These are phyloP conservation scores for Carpinus fangiana DNA, from an alignment of 306 rosid genomes.

Conservation along the genomic window DNA sequence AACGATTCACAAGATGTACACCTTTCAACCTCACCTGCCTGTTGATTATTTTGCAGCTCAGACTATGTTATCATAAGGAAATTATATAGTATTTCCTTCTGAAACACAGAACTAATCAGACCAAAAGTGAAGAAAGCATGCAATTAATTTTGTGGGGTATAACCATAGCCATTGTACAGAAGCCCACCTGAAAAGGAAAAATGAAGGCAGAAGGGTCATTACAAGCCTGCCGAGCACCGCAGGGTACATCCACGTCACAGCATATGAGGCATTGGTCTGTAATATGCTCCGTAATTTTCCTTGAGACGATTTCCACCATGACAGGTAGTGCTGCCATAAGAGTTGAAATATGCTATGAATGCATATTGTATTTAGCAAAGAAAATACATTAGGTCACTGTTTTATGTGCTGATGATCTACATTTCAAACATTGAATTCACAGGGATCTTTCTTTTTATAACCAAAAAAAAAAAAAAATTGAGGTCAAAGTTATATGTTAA, in stretches of 20 bases:
- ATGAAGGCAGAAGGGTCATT: conserved; percentile 87
- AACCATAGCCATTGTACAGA: conserved; percentile 13
- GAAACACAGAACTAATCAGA: not conserved
- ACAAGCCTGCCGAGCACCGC: conserved; percentile 88
- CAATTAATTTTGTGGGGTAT: not conserved
- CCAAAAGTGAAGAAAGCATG: not conserved
- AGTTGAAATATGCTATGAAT: conserved; percentile 26
- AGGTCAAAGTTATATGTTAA: not conserved
- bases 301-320: conserved; percentile 71
- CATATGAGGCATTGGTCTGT: conserved; percentile 94
- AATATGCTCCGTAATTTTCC: conserved; percentile 81
- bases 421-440: not conserved
- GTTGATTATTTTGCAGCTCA: conserved; percentile 39
- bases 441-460: not conserved
- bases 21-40: conserved; percentile 76
- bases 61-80: conserved; percentile 1
- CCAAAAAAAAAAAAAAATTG: not conserved
- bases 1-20: conserved; percentile 69
- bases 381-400: not conserved
- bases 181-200: conserved; percentile 90
- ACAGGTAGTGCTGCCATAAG: conserved; percentile 81
- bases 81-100: not conserved
- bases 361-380: not conserved
- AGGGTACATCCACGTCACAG: conserved; percentile 93
- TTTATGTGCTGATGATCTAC: not conserved